Evolutionary conservation across 1,284 basidiomycete species (phyloP).

Genomic region (Cystobasidiaceae sp.): DNA sequence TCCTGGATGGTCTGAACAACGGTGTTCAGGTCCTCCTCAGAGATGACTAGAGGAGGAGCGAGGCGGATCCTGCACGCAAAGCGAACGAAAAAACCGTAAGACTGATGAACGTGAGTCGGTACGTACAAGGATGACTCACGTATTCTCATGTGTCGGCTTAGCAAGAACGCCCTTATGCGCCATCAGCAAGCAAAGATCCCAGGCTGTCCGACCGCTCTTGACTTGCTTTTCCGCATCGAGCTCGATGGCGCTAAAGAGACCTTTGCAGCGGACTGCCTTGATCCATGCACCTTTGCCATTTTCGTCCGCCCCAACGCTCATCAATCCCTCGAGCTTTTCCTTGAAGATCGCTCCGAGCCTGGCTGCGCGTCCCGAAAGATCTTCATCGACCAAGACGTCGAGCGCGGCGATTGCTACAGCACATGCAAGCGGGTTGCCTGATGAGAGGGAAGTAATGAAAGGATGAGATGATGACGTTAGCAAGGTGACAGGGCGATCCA

Average conservation of each 20-base stretch:
- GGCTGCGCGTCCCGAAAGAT: conserved; percentile 71
- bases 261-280: conserved; percentile 39
- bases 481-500: conserved; percentile 3
- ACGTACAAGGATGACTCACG: conserved; percentile 54
- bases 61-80: conserved; percentile 69
- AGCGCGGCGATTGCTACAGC: conserved; percentile 90
- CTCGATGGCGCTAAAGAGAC: conserved; percentile 83
- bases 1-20: conserved; percentile 71
- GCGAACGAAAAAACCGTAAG: conserved; percentile 1
- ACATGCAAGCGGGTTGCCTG: conserved; percentile 86
- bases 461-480: not conserved
- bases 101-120: not conserved
- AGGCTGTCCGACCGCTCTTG: conserved; percentile 71
- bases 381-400: conserved; percentile 79
- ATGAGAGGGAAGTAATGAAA: conserved; percentile 31
- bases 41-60: conserved; percentile 89
- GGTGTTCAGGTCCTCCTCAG: conserved; percentile 71
- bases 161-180: conserved; percentile 86
- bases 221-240: conserved; percentile 76
- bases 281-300: conserved; percentile 39
- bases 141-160: conserved; percentile 94
- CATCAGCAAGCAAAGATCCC: conserved; percentile 90
- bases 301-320: conserved; percentile 27
- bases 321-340: conserved; percentile 53
- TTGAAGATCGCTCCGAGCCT: conserved; percentile 78